Evolutionary conservation across 1,284 basidiomycete species (phyloP), one percentile per base, ranked within the genome.

Genomic region (Pseudozyma flocculosa): DNA sequence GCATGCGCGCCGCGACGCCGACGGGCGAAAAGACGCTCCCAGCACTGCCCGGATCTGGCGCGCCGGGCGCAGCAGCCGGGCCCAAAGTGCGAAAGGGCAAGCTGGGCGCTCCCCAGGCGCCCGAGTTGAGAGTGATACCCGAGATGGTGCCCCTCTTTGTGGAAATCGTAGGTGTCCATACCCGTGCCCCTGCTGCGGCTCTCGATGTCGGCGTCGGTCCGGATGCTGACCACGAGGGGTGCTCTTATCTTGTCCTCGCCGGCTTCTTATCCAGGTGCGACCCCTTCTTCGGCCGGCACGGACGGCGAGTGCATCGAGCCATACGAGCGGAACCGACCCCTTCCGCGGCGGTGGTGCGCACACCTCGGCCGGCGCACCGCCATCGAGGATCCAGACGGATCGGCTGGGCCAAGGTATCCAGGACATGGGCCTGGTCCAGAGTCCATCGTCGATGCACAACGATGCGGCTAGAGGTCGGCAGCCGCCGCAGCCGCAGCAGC

Each of bases 71-170:
- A 24, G 40, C 57, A 52, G 22, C 62, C 54, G 53, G 40, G 41
- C 42, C 42, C 68, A 78, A 78, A 73, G 72, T 78, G 72, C 75
- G 80, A 57, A 82, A 81, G 76, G 81, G 79, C 48, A 79, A 79
- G 40, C 78, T 81, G 2, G 76, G 82, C 39, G 72, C 79, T 2
- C 79, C 89, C 38, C 84, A 85, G 61, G 85, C 87, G 44, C 94
- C 94, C 1, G 85, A 89, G 54, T 81, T 96, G 46, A 81, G 82
- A 52, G 83, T 87, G 64, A 85, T 74, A 15, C 72, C 72, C 4
- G 72, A 72, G 46, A 72, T 74, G 72, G 56, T 72, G 15, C 72
- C 72, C 7, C 48, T 73, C 3, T 74, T 74, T 32, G 63, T 70
- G 29, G 72, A 73, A 54, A 69, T 74, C 67, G 69, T 34, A 17